Conservation (phyloP, 192 early-diverging fungal genomes). For the Lobulomyces angularis region DNA sequence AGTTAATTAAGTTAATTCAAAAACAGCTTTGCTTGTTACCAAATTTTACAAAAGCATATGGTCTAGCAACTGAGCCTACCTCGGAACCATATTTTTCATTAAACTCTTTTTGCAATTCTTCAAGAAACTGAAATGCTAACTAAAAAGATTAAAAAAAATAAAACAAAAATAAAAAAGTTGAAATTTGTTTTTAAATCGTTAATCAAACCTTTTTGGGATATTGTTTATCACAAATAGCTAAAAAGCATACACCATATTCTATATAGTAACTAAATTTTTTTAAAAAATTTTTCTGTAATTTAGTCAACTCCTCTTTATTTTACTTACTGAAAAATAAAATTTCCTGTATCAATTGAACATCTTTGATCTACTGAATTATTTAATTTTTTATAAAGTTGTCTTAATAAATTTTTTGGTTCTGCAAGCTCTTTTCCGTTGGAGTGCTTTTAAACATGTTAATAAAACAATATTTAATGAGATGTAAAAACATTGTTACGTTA, state of each 20-base stretch:
- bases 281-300: too few species aligned
- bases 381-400: background rate
- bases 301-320: too few species aligned
- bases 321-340: constrained; percentile 75
- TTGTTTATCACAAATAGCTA: constrained; percentile 83
- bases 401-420: background rate
- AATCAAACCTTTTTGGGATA: constrained; percentile 78
- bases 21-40: constrained; percentile 26
- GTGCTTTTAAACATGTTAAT: background rate
- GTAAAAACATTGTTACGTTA: too few species aligned
- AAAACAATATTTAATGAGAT: too few species aligned
- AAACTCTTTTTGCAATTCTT: constrained; percentile 92
- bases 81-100: constrained; percentile 84
- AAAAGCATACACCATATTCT: constrained; percentile 84
- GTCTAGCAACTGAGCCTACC: constrained; percentile 71
- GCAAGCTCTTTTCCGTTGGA: background rate
- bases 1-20: constrained; percentile 3
- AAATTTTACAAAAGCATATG: constrained; percentile 96
- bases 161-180: too few species aligned
- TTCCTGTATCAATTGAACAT: constrained; percentile 90
- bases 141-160: too few species aligned
- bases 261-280: constrained; percentile 68
- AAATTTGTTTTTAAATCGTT: too few species aligned
- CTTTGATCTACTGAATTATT: constrained; percentile 44
- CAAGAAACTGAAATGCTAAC: constrained; percentile 88